Evolutionary conservation across 75 land plant species (phyloP).

Genomic region (Adiantum capillusveneris): DNA sequence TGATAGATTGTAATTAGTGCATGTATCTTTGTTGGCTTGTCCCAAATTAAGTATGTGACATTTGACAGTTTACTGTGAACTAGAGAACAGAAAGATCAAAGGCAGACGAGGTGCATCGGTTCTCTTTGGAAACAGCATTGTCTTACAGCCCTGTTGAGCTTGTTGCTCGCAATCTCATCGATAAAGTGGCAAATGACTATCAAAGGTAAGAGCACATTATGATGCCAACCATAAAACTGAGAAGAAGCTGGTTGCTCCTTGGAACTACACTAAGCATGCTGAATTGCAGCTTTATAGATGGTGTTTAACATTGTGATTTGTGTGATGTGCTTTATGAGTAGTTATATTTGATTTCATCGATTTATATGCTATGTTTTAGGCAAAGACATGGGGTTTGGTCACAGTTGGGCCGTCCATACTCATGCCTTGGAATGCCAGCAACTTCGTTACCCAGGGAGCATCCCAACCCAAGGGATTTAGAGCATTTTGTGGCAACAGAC

Average conservation of each 20-base stretch:
- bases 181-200: constrained; percentile 7
- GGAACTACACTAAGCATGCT: background rate
- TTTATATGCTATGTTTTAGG: no score
- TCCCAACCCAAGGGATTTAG: constrained; percentile 12
- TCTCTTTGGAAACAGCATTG: constrained; percentile 1
- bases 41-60: no score
- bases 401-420: constrained; percentile 25
- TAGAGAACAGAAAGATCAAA: constrained; percentile 2
- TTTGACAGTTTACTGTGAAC: no score
- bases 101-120: constrained; percentile 3
- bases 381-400: constrained; percentile 27
- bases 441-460: constrained; percentile 11
- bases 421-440: constrained; percentile 24
- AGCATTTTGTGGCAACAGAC: background rate
- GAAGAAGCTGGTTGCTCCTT: no score
- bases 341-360: no score
- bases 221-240: background rate
- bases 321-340: no score
- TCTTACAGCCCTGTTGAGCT: constrained; percentile 14
- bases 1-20: no score
- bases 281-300: background rate
- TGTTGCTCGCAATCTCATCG: constrained; percentile 14
- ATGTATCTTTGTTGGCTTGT: no score
- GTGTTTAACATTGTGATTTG: no score
- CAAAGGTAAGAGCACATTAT: constrained; percentile 3